Conservation (phyloP, 2,329 filamentous ascomycete species). For the Cordyceps tenuipes region DNA sequence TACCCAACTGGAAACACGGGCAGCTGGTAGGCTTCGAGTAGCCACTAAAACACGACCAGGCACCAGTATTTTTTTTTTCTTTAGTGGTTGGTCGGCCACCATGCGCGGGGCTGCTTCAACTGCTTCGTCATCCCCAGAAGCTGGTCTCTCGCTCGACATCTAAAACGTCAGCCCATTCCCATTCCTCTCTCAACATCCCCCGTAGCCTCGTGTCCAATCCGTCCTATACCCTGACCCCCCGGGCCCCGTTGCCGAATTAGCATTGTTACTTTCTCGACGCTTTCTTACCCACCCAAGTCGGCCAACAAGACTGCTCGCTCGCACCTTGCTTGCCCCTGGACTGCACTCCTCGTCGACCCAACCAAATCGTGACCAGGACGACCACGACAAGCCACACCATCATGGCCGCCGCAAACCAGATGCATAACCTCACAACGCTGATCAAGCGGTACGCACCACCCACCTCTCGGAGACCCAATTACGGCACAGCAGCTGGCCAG, state of each 20-base stretch:
- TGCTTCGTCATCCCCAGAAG: background rate
- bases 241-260: background rate
- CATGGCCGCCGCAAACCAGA: conserved; percentile 72
- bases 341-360: background rate
- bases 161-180: background rate
- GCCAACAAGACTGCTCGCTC: background rate
- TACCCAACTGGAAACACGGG: too few relatives aligned
- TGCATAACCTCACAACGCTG: conserved; percentile 94
- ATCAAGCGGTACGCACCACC: conserved; percentile 73
- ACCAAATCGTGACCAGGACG: background rate
- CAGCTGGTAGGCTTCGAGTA: too few relatives aligned
- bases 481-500: background rate
- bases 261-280: background rate
- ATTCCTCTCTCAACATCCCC: background rate
- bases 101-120: background rate
- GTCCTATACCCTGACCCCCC: background rate
- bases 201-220: background rate
- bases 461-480: background rate
- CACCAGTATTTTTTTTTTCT: background rate
- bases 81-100: background rate
- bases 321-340: background rate
- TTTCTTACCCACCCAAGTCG: background rate
- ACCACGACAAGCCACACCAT: conserved; percentile 13
- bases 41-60: background rate
- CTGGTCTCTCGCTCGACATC: background rate